Base-by-base conservation (phyloP, 2,329 filamentous ascomycete genomes). In the Nannizzia gypsea region DNA sequence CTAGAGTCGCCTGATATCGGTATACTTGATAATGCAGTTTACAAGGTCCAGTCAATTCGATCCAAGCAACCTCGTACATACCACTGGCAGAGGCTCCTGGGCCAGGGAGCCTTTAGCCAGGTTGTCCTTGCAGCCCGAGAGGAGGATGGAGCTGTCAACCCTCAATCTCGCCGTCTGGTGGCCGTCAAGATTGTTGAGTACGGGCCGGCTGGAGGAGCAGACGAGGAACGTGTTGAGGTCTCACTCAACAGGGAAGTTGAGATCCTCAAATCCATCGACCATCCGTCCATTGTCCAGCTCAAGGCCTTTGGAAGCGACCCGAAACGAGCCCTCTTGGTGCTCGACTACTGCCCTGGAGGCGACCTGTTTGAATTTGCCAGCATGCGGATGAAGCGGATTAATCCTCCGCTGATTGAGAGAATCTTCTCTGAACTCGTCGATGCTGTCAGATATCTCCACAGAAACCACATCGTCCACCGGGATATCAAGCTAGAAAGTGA, bases 401-500 rank as follows among this genome's bases (percentile, higher is more conserved):
- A 57, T 3, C 64, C 62, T 2, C 44, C 17, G 15, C 46, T 61
- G 9, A 80, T 96, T 56, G 83, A 89, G 64, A 83, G 93, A 57
- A 90, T 97, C 60, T 96, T 96, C 72, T 81, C 91, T 13, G 93
- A 99, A 72, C 74, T 97, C 64, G 85, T 97, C 24, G 85, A 83
- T 63, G 93, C 92, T 0, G 86, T 95, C 38, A 82, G 81, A 61
- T 96, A 97, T 75, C 78, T 99, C 56, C 93, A 99, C 73, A 78
- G 83, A 59, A 80, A 88, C 67, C 86, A 83, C 66, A 96, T 99
- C 70, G 92, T 97, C 59, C 93, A 99, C 71, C 85, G 93, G 62
- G 93, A 99, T 73, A 95, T 99, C 74, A 99, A 99, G 76, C 85
- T 99, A 61, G 93, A 99, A 79, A 99, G 89, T 93, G 81, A 75